Evolutionary conservation across 345 rosid genomes (phyloP), one percentile per base, ranked within the genome.

Genomic region (Ceriops zippeliana): DNA sequence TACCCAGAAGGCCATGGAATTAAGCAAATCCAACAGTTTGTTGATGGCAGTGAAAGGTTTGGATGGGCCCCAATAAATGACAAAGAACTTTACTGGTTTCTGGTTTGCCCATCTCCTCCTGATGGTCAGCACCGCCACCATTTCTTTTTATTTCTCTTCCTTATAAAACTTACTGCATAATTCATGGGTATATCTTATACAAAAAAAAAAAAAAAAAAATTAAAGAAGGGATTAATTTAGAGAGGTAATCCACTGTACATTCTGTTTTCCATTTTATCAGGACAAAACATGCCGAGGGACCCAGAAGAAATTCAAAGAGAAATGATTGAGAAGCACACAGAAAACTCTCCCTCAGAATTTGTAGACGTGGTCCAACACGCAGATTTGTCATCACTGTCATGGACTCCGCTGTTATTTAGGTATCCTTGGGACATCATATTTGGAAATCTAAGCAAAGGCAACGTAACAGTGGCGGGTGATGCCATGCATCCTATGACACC

Each of bases 401-500:
- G 77, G 81, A 67, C 81, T 0, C 76, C 83, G 7, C 30, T 84
- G 61, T 56, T 61, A 75, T 52, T 75, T 4, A 67, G 82, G 67
- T 24, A 67, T 26, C 88, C 87, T 0, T 84, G 87, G 87, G 35
- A 77, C 19, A 49, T 84, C 10, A 4, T 81, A 1, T 42, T 76
- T 5, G 81, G 80, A 38, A 84, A 64, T 6, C 60, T 81, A 20
- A 79, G 75, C 63, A 74, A 67, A 42, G 76, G 69, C 5, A 84
- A 81, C 46, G 26, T 84, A 1, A 81, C 82, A 0, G 75, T 84
- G n/a, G 85, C 79, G 0, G 86, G 90, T 0, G 86, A 86, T 17
- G 90, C 88, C 24, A 82, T 83, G 78, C 90, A 86, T 28, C 84
- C 86, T 5, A 84, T 76, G 82, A 86, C 82, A 0, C 88, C 87